These are phyloP conservation scores for Arabidopsis suecica DNA, from an alignment of 345 rosid genomes.

Conservation along the genomic window DNA sequence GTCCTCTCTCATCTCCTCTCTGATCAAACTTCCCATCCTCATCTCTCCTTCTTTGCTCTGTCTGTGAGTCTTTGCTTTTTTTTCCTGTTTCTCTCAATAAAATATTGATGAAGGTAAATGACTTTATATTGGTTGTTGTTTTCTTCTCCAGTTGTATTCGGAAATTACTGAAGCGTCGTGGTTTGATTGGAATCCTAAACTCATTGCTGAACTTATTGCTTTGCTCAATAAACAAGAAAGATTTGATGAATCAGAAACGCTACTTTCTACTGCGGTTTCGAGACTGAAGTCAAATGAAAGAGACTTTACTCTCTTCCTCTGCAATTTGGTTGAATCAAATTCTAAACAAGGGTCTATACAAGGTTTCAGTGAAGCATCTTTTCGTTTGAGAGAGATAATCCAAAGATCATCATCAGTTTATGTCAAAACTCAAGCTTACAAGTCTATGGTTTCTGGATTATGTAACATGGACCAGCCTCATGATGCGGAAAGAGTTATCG, in stretches of 20 bases:
- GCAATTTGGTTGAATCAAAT: slow-evolving; percentile 65
- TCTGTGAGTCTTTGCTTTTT: slow-evolving; percentile 53
- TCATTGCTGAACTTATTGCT: slow-evolving; percentile 71
- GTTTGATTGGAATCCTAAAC: slow-evolving; percentile 86
- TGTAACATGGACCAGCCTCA: slow-evolving; percentile 67
- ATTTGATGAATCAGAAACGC: slow-evolving; percentile 50
- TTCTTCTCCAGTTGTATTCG: slow-evolving; percentile 48
- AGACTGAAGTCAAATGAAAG: slow-evolving; percentile 59
- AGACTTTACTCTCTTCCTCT: slow-evolving; percentile 53
- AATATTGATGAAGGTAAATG: neutral
- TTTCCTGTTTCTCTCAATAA: neutral
- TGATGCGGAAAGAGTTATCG: slow-evolving; percentile 62
- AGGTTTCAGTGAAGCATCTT: slow-evolving; percentile 57
- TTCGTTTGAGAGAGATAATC: slow-evolving; percentile 51
- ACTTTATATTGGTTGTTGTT: neutral
- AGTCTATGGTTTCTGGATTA: slow-evolving; percentile 64
- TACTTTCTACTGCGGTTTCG: slow-evolving; percentile 49
- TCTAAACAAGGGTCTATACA: slow-evolving; percentile 47
- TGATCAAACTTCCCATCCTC: slow-evolving; percentile 51
- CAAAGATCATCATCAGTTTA: slow-evolving; percentile 58
- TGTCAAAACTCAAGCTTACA: slow-evolving; percentile 66
- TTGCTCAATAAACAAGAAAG: slow-evolving; percentile 62
- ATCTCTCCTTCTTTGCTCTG: slow-evolving; percentile 64
- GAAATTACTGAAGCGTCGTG: slow-evolving; percentile 70
- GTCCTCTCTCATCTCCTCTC: slow-evolving; percentile 83